Evolutionary conservation across 75 land plant species (phyloP).

Genomic region (Chamaecyparis obtusa): DNA sequence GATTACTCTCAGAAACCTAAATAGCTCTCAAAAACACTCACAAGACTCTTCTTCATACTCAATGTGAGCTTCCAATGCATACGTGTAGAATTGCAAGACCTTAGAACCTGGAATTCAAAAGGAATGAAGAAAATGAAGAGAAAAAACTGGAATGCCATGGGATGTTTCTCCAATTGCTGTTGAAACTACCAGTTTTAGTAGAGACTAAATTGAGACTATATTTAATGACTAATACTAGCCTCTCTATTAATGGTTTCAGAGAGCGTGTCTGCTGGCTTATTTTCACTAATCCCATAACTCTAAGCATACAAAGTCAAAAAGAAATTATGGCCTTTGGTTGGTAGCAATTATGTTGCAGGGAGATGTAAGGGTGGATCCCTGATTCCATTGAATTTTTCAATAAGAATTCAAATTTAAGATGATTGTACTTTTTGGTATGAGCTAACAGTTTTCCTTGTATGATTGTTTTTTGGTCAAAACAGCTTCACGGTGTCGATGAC

Average conservation of each 20-base stretch:
- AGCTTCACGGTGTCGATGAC: slow-evolving; percentile 82
- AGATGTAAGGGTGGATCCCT: background rate
- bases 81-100: too few relatives aligned
- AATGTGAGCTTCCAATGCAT: too few relatives aligned
- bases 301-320: background rate
- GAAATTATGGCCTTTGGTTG: background rate
- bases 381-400: background rate
- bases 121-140: too few relatives aligned
- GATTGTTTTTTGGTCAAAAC: slow-evolving; percentile 11
- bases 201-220: background rate
- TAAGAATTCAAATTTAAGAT: background rate
- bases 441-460: background rate
- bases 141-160: too few relatives aligned
- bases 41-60: too few relatives aligned
- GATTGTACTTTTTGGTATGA: background rate
- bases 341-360: background rate
- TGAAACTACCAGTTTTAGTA: too few relatives aligned
- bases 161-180: too few relatives aligned
- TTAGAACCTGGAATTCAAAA: too few relatives aligned
- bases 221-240: background rate
- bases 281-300: background rate
- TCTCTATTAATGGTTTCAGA: background rate
- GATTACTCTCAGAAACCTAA: too few relatives aligned
- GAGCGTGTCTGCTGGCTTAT: background rate
- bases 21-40: too few relatives aligned